Evolutionary conservation across 805 yeast species (phyloP), one percentile per base, ranked within the genome.

Genomic region (Ogataea sp.): DNA sequence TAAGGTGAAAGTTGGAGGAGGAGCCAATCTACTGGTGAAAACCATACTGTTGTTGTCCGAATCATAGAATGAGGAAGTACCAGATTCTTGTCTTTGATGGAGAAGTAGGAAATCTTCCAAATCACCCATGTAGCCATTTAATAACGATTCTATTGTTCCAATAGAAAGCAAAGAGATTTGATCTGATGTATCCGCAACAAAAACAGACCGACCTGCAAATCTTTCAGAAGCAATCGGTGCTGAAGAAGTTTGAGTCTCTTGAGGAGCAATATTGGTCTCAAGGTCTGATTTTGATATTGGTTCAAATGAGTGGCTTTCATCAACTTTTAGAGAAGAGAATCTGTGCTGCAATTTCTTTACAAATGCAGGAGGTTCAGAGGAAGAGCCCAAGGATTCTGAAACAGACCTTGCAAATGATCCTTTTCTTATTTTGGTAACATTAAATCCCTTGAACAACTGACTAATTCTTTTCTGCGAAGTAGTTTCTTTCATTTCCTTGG

Each of bases 311-410:
- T 28, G 31, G 4, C 16, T 18, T n/a, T 30, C 21, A 17, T 17
- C 33, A 17, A 24, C 8, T 26, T 20, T 34, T 20, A 34, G 24
- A 24, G 20, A 24, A 14, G 37, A 34, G 6, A 34, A 20, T 20
- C 37, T 34, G 11, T 34, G 6, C 17, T 36, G 38, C 11, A 36
- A 13, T 15, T 36, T 36, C 13, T 27, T 36, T 3, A 35, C 23
- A 10, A 35, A 35, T 6, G 30, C 20, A 10, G 32, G 25, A 10
- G 37, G 23, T 16, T n/a, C 24, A 13, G 25, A 18, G 11, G 37
- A 21, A 7, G 36, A 6, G 15, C 13, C 23, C 11, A 32, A 32
- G 6, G 35, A 32, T 5, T 14, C 35, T 20, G 35, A 30, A 8
- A 30, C 18, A 3, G 33, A 30, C 18, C 21, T 30, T 17, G 36